A percentile compares a stretch with the other conserved stretches of the same genome.
Evolutionary conservation across 1,284 basidiomycete genomes (phyloP).

Genomic region (Ustilago trichophora): DNA sequence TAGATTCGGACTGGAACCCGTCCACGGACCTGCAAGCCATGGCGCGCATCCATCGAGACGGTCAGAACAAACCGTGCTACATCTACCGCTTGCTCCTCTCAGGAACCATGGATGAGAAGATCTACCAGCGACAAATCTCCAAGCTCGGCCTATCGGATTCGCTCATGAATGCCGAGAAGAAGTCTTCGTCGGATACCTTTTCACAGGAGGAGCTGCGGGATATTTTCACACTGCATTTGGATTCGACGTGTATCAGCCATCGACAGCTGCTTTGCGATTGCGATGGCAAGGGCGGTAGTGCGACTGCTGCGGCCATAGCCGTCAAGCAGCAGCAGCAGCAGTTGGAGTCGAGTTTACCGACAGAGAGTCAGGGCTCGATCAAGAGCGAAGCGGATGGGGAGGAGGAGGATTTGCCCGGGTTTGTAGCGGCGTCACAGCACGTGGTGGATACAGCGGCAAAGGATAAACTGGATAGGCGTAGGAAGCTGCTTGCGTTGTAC

Average conservation of each 20-base stretch:
- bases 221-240: constrained; percentile 84
- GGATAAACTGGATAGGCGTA: constrained; percentile 73
- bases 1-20: constrained; percentile 96
- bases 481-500: constrained; percentile 80
- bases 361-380: constrained; percentile 10
- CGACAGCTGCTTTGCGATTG: constrained; percentile 69
- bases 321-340: no score
- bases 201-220: constrained; percentile 70
- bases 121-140: constrained; percentile 84
- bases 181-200: constrained; percentile 49
- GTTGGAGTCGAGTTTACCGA: neutral
- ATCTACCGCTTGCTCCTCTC: constrained; percentile 84
- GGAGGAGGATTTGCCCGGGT: constrained; percentile 30
- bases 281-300: constrained; percentile 47
- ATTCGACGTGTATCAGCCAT: constrained; percentile 89
- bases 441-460: constrained; percentile 17
- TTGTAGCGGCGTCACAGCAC: constrained; percentile 53
- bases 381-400: constrained; percentile 31
- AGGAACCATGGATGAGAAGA: constrained; percentile 67
- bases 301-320: no score
- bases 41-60: constrained; percentile 86
- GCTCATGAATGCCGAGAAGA: constrained; percentile 68
- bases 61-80: constrained; percentile 84
- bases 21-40: constrained; percentile 88
- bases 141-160: constrained; percentile 81